These are phyloP conservation scores for Xylariaceae sp. DNA, from an alignment of 2,329 filamentous ascomycete species.

Conservation along the genomic window DNA sequence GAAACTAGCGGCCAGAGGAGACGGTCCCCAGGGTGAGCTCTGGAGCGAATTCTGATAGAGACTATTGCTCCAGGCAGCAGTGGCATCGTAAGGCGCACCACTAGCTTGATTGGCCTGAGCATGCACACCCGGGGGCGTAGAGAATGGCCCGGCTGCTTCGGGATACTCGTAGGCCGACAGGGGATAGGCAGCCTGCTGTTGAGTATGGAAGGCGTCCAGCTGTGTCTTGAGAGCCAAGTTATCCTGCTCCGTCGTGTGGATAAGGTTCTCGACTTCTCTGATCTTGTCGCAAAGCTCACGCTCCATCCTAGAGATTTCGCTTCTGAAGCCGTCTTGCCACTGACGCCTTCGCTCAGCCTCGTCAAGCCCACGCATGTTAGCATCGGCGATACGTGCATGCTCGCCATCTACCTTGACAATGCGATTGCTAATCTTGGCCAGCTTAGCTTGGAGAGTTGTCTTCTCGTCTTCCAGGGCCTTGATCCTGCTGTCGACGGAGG, in stretches of 20 bases:
- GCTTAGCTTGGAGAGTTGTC: conserved; percentile 55
- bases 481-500: conserved; percentile 54
- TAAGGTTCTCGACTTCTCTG: conserved; percentile 26
- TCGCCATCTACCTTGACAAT: conserved; percentile 68
- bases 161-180: conserved; percentile 22
- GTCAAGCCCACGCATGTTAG: conserved; percentile 57
- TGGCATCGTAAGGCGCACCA: conserved; percentile 19
- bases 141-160: conserved; percentile 16
- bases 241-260: conserved; percentile 32
- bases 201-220: conserved; percentile 32
- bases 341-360: conserved; percentile 54
- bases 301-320: conserved; percentile 38
- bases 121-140: conserved; percentile 13
- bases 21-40: conserved; percentile 20
- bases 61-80: conserved; percentile 25
- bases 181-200: conserved; percentile 20
- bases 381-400: conserved; percentile 61
- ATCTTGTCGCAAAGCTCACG: conserved; percentile 34
- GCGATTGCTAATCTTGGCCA: conserved; percentile 64
- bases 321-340: conserved; percentile 39
- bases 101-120: conserved; percentile 10
- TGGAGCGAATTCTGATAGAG: conserved; percentile 21
- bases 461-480: conserved; percentile 58
- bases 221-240: conserved; percentile 30
- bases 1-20: conserved; percentile 31